phyloP scores from a whole-genome alignment of 345 rosid genomes.

The Euclidium syriacum region DNA sequence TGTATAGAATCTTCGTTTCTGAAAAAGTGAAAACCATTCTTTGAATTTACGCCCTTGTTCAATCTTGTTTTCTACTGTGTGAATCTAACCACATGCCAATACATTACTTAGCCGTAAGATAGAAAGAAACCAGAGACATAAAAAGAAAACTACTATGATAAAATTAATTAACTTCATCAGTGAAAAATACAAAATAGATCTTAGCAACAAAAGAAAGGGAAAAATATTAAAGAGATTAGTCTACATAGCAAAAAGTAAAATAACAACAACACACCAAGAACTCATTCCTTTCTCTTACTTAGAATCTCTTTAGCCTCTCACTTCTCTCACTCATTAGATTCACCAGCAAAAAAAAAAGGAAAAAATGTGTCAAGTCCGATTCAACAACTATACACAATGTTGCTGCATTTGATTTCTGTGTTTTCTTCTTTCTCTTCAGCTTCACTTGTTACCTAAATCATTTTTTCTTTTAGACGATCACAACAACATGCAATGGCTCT shows the following conservation, averaged over 20 bases:
- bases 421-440: background rate
- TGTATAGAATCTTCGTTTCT: conserved; percentile 13
- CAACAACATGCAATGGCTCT: conserved; percentile 30
- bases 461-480: conserved; percentile 15
- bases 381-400: conserved; percentile 23
- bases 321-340: conserved; percentile 23
- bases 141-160: background rate
- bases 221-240: conserved; percentile 21
- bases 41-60: background rate
- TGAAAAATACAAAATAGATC: conserved; percentile 14
- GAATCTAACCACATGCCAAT: background rate
- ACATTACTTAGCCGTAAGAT: background rate
- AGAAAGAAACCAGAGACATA: background rate
- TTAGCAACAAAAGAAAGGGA: background rate
- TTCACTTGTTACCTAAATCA: conserved; percentile 23
- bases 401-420: conserved; percentile 17
- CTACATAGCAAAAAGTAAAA: conserved; percentile 19
- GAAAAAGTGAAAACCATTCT: conserved; percentile 2
- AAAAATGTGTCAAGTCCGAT: background rate
- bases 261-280: conserved; percentile 24
- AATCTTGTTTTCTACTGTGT: background rate
- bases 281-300: background rate
- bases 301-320: conserved; percentile 5
- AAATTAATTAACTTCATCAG: conserved; percentile 15
- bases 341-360: background rate